Base-by-base conservation (phyloP, 1,139 yeast genomes). In the Suhomyces panamericanus region DNA sequence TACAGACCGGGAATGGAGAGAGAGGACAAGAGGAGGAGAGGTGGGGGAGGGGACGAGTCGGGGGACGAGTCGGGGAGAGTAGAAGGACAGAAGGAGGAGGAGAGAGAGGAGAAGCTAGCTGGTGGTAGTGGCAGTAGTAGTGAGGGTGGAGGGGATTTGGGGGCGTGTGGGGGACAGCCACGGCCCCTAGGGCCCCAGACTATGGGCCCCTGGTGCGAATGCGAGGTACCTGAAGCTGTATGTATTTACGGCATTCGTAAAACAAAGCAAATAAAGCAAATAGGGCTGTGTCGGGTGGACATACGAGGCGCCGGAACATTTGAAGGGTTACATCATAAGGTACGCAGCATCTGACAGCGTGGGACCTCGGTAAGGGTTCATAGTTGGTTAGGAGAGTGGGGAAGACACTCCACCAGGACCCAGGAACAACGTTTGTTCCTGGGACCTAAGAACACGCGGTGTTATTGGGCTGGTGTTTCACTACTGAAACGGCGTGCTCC, bases 201-300 rank as follows among this genome's bases (percentile, higher is more conserved):
- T n/a, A n/a, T n/a, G n/a, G n/a, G n/a, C n/a, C 17, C 17, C 17
- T 17, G 17, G 17, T 17, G n/a, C n/a, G n/a, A n/a, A 24, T 24
- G 26, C 22, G 28, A 13, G 13, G 38, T 35, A 35, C 32, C 38
- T 35, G 38, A 35, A 29, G 16, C 29, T 26, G n/a, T n/a, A n/a
- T 10, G 11, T 13, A 16, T 40, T 41, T 44, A 44, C 48, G 48
- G 46, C 31, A 38, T 41, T 44, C 48, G 48, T 44, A 44, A 44
- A 44, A 35, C 14, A 27, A 15, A 24, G 36, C 36, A 34, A 34
- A 24, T 27, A 22, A 22, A 15, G 34, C 34, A 28, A 44, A 41
- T 41, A 38, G 38, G 48, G 48, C 48, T 44, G 48, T 44, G 48
- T 32, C 39, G 42, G 35, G 38, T 34, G 38, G 31, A 41, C 42